A percentile compares a stretch with the other conserved stretches of the same genome.
Conservation (phyloP, 2,329 filamentous ascomycete species). For the Sporothrix brunneoviolacea region DNA sequence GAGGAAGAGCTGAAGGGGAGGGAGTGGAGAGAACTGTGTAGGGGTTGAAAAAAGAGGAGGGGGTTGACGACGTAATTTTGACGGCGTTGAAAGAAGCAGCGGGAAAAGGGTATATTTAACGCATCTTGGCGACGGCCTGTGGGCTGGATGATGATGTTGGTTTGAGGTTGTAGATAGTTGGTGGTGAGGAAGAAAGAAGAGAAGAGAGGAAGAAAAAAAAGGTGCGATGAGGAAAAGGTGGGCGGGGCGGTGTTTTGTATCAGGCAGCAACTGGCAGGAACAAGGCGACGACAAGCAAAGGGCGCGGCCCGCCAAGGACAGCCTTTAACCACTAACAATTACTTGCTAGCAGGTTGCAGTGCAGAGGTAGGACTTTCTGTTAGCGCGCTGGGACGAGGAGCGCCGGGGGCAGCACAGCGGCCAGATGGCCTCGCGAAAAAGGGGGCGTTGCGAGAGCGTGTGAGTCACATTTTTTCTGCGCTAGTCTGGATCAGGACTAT, state of each 20-base stretch:
- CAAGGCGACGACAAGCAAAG: conserved; percentile 8
- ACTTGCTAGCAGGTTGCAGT: not conserved
- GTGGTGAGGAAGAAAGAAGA: conserved; percentile 31
- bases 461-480: conserved; percentile 8
- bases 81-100: conserved; percentile 30
- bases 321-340: not conserved
- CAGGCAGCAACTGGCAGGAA: conserved; percentile 22
- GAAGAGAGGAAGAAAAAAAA: conserved; percentile 25
- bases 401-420: not conserved
- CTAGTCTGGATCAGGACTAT: not conserved
- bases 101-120: conserved; percentile 43
- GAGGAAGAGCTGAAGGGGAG: conserved; percentile 45
- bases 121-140: conserved; percentile 46
- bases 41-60: conserved; percentile 25
- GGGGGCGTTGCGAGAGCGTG: conserved; percentile 5
- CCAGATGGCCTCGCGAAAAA: conserved; percentile 5
- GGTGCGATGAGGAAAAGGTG: conserved; percentile 20
- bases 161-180: conserved; percentile 24
- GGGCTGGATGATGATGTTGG: conserved; percentile 23
- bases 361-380: not conserved
- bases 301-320: conserved; percentile 5
- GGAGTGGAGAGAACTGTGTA: conserved; percentile 41
- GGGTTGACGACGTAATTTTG: conserved; percentile 48
- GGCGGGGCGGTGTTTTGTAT: conserved; percentile 35
- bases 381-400: not conserved